Base-by-base conservation (phyloP, 371 early-diverging fungal species). In the Cokeromyces recurvatus region DNA sequence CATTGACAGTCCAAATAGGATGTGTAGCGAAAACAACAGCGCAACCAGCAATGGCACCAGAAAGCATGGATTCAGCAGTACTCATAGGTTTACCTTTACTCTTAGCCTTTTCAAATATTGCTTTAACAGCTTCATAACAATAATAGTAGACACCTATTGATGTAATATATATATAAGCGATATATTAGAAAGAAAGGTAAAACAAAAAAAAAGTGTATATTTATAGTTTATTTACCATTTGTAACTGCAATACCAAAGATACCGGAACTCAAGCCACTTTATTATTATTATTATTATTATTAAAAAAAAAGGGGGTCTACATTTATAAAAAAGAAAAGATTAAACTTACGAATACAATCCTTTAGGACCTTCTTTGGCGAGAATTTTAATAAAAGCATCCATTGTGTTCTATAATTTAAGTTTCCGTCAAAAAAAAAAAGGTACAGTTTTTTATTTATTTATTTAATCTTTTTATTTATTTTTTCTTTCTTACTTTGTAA, bases 1-100 rank as follows among this genome's bases (percentile, higher is more conserved):
- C 85, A 59, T 97, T 96, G 42, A 97, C 83, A 43, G 95, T 94
- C 98, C 98, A 97, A 57, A 97, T 92, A 20, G 98, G 98, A 72
- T 97, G 93, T 49, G 98, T 96, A 54, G 89, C 81, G 51, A 90
- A 52, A 23, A 90, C 87, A 14, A 91, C 90, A 56, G 86, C 86
- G 27, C 86, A 81, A 45, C 92, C 96, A 31, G 98, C 95, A 53
- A 96, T 61, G 22, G 96, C 91, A 49, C 96, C 92, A 4, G 97
- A 80, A 19, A 88, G 64, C 91, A 97, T 92, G 55, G 84, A 89
- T 72, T 96, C 90, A 39, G 72, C 54, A 17, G 91, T 87, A 48
- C 78, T 81, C 82, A 97, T 87, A 43, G 75, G 71, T 47, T 56
- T 49, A 42, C 53, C 66, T 43, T 77, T 68, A 2, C 60, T 66